Evolutionary conservation across 345 rosid species (phyloP).

Genomic region (Citrus reticulata): DNA sequence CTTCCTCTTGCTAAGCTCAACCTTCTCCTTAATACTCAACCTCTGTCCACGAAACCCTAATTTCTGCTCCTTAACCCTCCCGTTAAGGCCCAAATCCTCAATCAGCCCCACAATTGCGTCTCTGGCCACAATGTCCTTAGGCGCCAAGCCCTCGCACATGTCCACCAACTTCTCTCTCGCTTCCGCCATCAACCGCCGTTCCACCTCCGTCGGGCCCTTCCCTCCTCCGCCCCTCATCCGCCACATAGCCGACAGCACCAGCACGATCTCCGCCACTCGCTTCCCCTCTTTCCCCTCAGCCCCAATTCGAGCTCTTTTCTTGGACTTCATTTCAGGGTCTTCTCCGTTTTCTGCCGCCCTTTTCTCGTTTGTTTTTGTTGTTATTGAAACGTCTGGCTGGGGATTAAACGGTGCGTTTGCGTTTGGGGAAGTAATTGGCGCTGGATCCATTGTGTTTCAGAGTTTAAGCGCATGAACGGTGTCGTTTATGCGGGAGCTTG

Average conservation of each 20-base stretch:
- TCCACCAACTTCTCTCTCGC: constrained; percentile 66
- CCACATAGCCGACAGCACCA: constrained; percentile 72
- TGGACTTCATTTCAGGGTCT: not conserved
- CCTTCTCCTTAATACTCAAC: constrained; percentile 67
- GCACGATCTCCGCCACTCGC: constrained; percentile 84
- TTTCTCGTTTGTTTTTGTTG: constrained; percentile 12
- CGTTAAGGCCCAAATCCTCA: constrained; percentile 81
- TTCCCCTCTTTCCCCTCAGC: constrained; percentile 21
- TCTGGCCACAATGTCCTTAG: constrained; percentile 58
- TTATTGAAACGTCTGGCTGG: not conserved
- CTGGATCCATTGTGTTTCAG: constrained; percentile 15
- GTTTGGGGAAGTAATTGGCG: not conserved
- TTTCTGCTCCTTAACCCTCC: constrained; percentile 51
- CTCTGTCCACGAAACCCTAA: constrained; percentile 49
- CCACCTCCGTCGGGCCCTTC: constrained; percentile 56
- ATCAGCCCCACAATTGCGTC: constrained; percentile 57
- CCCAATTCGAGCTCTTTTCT: constrained; percentile 38
- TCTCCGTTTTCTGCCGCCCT: constrained; percentile 22
- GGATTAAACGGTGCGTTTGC: constrained; percentile 2
- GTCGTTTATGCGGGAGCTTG: constrained; percentile 12
- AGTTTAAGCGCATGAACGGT: not conserved
- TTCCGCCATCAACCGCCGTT: constrained; percentile 63
- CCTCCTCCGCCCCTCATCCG: constrained; percentile 73
- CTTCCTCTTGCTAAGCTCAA: constrained; percentile 60
- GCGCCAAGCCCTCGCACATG: constrained; percentile 49